Conservation (phyloP, 345 rosid species). For the Lepidium africanum region DNA sequence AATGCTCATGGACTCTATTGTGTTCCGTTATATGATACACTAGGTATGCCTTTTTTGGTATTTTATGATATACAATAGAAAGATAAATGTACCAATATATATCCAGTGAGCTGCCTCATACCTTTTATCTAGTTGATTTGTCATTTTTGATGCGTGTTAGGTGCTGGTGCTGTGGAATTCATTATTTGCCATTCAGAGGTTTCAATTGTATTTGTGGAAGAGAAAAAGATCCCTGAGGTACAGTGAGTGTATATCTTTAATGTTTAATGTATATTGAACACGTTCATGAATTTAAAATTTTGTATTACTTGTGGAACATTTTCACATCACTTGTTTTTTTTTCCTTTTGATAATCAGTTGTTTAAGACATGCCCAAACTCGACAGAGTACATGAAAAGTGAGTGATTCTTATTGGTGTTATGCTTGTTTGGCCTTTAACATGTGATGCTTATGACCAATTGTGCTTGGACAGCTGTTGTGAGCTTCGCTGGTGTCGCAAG, state of each 20-base stretch:
- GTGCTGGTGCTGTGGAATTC: constrained; percentile 77
- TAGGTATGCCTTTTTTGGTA: constrained; percentile 40
- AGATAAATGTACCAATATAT: background rate
- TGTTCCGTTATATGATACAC: constrained; percentile 81
- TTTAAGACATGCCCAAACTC: constrained; percentile 60
- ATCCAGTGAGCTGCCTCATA: background rate
- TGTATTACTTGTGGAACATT: background rate
- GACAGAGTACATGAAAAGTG: constrained; percentile 53
- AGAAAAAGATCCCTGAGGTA: constrained; percentile 79
- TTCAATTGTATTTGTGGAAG: constrained; percentile 72
- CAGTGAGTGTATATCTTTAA: background rate
- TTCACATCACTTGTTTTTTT: background rate
- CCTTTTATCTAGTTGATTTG: background rate
- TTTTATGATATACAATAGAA: background rate
- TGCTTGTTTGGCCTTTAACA: background rate
- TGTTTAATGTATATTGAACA: background rate
- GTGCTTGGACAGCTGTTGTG: constrained; percentile 62
- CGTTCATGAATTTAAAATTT: background rate
- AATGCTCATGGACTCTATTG: constrained; percentile 86
- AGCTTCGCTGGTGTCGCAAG: constrained; percentile 76
- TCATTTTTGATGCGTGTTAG: constrained; percentile 22
- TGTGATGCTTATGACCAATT: constrained; percentile 5
- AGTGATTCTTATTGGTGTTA: constrained; percentile 18
- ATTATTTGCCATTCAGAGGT: constrained; percentile 71
- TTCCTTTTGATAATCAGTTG: constrained; percentile 35